Percentiles rank a stretch among this genome's conserved stretches.
These are phyloP conservation scores for Coffea humblotiana DNA, from an alignment of 305 asterid genomes.

Conservation along the genomic window DNA sequence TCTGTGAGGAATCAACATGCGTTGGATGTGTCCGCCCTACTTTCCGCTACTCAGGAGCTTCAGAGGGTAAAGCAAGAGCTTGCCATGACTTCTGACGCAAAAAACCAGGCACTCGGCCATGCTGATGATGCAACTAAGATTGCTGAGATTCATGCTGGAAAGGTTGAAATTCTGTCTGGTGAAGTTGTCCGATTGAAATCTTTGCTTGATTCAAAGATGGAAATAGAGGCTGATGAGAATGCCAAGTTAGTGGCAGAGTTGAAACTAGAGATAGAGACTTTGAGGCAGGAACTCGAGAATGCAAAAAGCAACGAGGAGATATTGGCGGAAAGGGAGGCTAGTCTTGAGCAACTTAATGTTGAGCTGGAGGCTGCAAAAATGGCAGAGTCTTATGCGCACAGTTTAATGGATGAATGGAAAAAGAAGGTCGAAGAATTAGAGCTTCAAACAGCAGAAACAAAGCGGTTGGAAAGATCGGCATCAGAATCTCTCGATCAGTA, in stretches of 20 bases:
- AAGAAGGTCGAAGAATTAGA: constrained; percentile 64
- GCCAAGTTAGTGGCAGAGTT: constrained; percentile 54
- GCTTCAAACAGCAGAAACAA: constrained; percentile 66
- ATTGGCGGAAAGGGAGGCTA: constrained; percentile 64
- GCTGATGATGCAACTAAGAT: constrained; percentile 86
- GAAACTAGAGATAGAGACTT: constrained; percentile 57
- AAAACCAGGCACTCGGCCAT: constrained; percentile 75
- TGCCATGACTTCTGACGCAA: constrained; percentile 70
- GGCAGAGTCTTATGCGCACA: constrained; percentile 82
- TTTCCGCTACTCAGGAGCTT: constrained; percentile 67
- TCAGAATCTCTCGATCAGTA: constrained; percentile 77
- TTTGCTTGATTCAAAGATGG: constrained; percentile 54
- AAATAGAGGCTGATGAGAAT: constrained; percentile 59
- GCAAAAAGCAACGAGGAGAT: constrained; percentile 51
- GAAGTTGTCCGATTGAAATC: constrained; percentile 73
- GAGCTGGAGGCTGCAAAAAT: constrained; percentile 92
- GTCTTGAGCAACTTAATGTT: constrained; percentile 75
- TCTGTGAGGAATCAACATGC: constrained; percentile 78
- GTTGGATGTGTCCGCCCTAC: constrained; percentile 75
- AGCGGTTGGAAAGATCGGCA: constrained; percentile 78
- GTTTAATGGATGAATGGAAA: constrained; percentile 74
- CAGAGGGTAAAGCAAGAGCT: constrained; percentile 79
- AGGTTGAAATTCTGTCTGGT: constrained; percentile 70
- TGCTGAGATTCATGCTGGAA: constrained; percentile 76
- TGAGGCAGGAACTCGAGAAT: constrained; percentile 58